Percentiles rank a stretch among this genome's conserved stretches.
Conservation (phyloP, 1,139 yeast genomes). For the Suhomyces bribrorum region DNA sequence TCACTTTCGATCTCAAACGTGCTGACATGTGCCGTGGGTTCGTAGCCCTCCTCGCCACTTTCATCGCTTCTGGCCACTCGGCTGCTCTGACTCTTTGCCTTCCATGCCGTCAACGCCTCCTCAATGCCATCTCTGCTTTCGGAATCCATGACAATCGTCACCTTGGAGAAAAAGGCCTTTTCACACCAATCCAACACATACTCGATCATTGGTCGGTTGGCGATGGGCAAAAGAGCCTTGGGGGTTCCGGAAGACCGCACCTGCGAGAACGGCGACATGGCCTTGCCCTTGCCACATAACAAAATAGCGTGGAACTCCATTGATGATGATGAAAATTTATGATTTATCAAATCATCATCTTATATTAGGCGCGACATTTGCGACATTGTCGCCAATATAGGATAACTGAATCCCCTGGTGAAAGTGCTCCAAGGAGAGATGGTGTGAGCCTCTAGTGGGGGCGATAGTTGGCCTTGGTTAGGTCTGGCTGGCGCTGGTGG, state of each 20-base stretch:
- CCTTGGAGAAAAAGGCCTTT: slow-evolving; percentile 70
- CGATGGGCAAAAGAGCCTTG: slow-evolving; percentile 87
- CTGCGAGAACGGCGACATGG: slow-evolving; percentile 69
- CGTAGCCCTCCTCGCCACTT: slow-evolving; percentile 3
- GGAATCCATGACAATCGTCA: slow-evolving; percentile 39
- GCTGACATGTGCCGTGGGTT: slow-evolving; percentile 30
- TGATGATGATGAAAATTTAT: not conserved
- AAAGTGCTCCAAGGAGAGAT: too few relatives aligned
- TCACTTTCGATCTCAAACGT: slow-evolving; percentile 49
- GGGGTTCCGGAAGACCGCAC: slow-evolving; percentile 62
- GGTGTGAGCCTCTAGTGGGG: too few relatives aligned
- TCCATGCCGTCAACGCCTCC: slow-evolving; percentile 52
- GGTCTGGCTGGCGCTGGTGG: too few relatives aligned
- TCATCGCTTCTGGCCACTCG: slow-evolving; percentile 8
- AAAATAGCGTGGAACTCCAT: slow-evolving; percentile 95
- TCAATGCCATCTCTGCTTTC: slow-evolving; percentile 29
- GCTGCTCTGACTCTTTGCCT: slow-evolving; percentile 18
- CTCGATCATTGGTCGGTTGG: slow-evolving; percentile 86
- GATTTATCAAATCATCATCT: too few relatives aligned
- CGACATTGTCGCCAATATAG: too few relatives aligned
- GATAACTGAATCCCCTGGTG: too few relatives aligned
- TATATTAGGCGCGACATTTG: too few relatives aligned
- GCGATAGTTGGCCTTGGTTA: too few relatives aligned
- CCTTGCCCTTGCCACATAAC: slow-evolving; percentile 81
- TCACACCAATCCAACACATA: slow-evolving; percentile 94